phyloP scores from a whole-genome alignment of 805 yeast species.

The Saccharomycopsis capsularis region DNA sequence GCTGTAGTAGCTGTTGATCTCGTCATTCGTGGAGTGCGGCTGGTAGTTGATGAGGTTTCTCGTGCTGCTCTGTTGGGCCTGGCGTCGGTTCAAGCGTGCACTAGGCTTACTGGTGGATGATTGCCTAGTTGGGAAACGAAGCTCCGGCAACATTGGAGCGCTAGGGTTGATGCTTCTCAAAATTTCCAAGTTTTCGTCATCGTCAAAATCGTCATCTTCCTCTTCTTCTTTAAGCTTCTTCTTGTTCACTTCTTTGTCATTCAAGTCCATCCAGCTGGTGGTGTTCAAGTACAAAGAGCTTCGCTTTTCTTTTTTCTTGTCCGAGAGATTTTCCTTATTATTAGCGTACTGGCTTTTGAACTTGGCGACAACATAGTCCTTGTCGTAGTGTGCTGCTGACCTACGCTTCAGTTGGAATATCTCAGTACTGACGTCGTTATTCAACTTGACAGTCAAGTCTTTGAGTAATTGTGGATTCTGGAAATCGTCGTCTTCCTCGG shows the following conservation, averaged over 20 bases:
- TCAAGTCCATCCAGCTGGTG: conserved; percentile 11
- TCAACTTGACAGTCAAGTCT: conserved; percentile 13
- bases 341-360: background rate
- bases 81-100: no score
- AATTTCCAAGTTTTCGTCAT: conserved; percentile 1
- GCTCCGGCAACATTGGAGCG: no score
- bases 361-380: background rate
- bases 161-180: background rate
- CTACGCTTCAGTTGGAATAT: conserved; percentile 6
- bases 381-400: background rate
- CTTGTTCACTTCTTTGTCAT: background rate
- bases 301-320: background rate
- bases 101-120: no score
- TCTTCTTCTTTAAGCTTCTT: background rate
- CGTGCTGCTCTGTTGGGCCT: no score
- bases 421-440: conserved; percentile 18
- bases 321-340: background rate
- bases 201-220: background rate
- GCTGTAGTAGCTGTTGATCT: conserved; percentile 4
- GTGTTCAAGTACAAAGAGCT: conserved; percentile 2
- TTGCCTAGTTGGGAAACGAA: no score
- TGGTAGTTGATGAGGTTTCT: conserved; percentile 10
- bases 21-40: conserved; percentile 9
- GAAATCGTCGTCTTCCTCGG: conserved; percentile 4
- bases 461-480: conserved; percentile 5